Evolutionary conservation across 768 basidiomycete species (phyloP).

Genomic region (Russula earlei): DNA sequence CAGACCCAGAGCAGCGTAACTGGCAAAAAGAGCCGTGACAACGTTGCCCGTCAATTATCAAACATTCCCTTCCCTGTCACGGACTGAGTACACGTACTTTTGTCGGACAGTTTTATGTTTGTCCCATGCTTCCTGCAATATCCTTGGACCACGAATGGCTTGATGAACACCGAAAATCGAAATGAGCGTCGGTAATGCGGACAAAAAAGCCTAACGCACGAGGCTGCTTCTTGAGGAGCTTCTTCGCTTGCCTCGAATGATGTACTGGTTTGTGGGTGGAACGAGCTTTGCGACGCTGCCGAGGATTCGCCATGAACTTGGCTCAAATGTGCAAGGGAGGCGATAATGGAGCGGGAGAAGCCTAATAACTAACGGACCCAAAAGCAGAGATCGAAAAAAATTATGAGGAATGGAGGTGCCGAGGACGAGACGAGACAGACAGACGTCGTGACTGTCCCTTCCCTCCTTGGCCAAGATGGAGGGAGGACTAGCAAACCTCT

Average conservation of each 20-base stretch:
- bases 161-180: constrained; percentile 19
- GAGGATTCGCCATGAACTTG: constrained; percentile 77
- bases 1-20: constrained; percentile 74
- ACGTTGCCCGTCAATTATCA: constrained; percentile 5
- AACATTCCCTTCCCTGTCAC: constrained; percentile 11
- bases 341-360: not conserved
- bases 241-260: constrained; percentile 66
- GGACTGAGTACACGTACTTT: constrained; percentile 52
- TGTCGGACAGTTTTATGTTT: constrained; percentile 78
- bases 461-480: not conserved
- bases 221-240: constrained; percentile 68
- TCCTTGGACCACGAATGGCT: constrained; percentile 77
- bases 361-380: constrained; percentile 8
- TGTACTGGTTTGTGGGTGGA: constrained; percentile 71
- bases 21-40: constrained; percentile 25
- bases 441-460: not conserved
- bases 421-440: not conserved
- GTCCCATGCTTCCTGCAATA: constrained; percentile 82
- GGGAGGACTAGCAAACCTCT: not conserved
- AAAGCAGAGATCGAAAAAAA: not conserved
- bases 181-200: constrained; percentile 9
- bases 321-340: not conserved
- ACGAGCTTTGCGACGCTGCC: constrained; percentile 79
- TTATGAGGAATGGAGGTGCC: constrained; percentile 10
- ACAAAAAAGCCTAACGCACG: constrained; percentile 36